Evolutionary conservation across 441 rosid genomes (phyloP).

Genomic region (Arabidopsis lyrata): DNA sequence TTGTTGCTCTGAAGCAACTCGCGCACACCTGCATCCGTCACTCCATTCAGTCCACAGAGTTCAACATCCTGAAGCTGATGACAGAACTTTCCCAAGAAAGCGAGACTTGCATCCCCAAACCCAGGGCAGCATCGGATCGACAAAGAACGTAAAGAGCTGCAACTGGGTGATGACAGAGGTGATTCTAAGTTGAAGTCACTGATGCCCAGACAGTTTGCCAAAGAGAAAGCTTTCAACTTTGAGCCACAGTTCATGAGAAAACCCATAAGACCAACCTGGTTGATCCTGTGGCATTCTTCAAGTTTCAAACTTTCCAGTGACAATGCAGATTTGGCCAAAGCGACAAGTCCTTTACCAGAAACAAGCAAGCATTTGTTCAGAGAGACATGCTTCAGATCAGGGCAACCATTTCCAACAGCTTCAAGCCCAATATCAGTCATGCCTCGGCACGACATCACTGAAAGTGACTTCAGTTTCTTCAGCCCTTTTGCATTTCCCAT

Average conservation of each 20-base stretch:
- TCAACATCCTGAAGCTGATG: slow-evolving; percentile 81
- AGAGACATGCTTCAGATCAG: slow-evolving; percentile 77
- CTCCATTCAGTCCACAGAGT: slow-evolving; percentile 68
- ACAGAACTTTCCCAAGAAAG: slow-evolving; percentile 76
- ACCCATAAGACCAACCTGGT: slow-evolving; percentile 67
- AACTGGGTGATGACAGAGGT: slow-evolving; percentile 49
- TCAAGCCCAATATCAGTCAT: slow-evolving; percentile 83
- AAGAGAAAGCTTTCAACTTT: slow-evolving; percentile 70
- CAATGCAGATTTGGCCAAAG: slow-evolving; percentile 65
- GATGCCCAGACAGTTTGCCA: slow-evolving; percentile 82
- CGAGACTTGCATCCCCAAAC: slow-evolving; percentile 76
- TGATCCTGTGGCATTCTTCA: slow-evolving; percentile 85
- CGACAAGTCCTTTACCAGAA: slow-evolving; percentile 78
- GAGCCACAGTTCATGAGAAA: slow-evolving; percentile 60
- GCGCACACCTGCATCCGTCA: slow-evolving; percentile 80
- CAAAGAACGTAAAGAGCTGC: slow-evolving; percentile 66
- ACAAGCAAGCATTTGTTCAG: slow-evolving; percentile 80
- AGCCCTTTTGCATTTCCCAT: slow-evolving; percentile 93
- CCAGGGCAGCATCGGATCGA: slow-evolving; percentile 83
- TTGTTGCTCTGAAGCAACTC: slow-evolving; percentile 72
- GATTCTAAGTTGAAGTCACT: slow-evolving; percentile 57
- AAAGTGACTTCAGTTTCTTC: slow-evolving; percentile 62
- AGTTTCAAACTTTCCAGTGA: slow-evolving; percentile 85
- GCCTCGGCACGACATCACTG: slow-evolving; percentile 75
- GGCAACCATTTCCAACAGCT: slow-evolving; percentile 78